phyloP scores from a whole-genome alignment of 768 basidiomycete genomes.

The Suillus sp. region DNA sequence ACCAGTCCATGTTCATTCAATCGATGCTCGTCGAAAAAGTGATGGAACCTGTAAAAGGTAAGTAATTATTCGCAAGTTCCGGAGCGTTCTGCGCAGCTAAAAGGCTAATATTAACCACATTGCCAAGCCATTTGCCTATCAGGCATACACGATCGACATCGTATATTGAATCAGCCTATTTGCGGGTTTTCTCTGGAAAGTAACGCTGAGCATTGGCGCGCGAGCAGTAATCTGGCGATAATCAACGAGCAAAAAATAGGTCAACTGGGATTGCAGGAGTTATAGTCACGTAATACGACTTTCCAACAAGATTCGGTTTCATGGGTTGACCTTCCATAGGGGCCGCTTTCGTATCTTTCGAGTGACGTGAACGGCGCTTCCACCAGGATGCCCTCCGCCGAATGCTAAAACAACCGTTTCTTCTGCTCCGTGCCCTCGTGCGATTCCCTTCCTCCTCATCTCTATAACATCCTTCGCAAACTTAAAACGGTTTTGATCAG shows the following conservation, averaged over 20 bases:
- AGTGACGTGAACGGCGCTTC: conserved; percentile 83
- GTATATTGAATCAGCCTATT: conserved; percentile 7
- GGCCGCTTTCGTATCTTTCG: conserved; percentile 84
- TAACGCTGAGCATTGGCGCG: neutral
- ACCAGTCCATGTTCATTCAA: neutral
- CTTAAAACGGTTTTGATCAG: conserved; percentile 86
- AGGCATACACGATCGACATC: conserved; percentile 15
- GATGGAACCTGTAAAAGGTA: neutral
- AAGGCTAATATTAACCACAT: conserved; percentile 28
- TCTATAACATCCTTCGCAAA: conserved; percentile 92
- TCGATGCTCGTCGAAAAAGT: neutral
- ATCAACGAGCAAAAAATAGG: conserved; percentile 18
- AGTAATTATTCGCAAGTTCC: conserved; percentile 2
- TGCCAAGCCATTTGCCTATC: conserved; percentile 25
- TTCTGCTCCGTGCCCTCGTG: conserved; percentile 70
- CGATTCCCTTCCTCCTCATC: conserved; percentile 75
- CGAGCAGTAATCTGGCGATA: neutral
- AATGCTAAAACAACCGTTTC: conserved; percentile 94
- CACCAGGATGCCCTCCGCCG: conserved; percentile 66
- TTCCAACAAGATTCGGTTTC: conserved; percentile 38
- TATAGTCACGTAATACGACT: conserved; percentile 32
- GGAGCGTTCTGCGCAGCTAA: conserved; percentile 21
- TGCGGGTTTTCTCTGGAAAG: conserved; percentile 3
- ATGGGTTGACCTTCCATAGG: conserved; percentile 81
- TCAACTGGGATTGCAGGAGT: conserved; percentile 21